These are phyloP conservation scores for Pseudopyricularia cyperi DNA, from an alignment of 2,329 filamentous ascomycete species.

Conservation along the genomic window DNA sequence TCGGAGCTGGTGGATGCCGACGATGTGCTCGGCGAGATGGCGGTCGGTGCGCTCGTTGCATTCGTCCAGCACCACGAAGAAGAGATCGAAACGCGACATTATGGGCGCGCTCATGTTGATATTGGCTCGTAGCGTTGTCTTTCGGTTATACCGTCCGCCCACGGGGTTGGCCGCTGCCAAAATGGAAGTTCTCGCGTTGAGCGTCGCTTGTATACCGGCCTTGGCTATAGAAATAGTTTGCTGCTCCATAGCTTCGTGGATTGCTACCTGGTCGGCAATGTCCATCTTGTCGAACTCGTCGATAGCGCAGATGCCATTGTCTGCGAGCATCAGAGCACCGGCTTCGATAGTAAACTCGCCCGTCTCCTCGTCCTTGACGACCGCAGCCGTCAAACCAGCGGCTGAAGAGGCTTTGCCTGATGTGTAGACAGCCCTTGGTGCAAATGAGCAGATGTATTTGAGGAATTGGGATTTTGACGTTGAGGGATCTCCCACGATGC, in stretches of 20 bases:
- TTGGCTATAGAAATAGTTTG: slow-evolving; percentile 99
- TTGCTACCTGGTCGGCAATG: slow-evolving; percentile 89
- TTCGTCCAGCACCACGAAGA: slow-evolving; percentile 95
- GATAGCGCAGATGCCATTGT: slow-evolving; percentile 95
- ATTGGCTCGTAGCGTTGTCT: slow-evolving; percentile 82
- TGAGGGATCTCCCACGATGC: slow-evolving; percentile 91
- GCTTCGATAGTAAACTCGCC: slow-evolving; percentile 98
- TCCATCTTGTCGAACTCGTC: slow-evolving; percentile 99
- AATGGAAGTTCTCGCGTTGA: slow-evolving; percentile 91
- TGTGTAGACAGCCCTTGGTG: slow-evolving; percentile 94
- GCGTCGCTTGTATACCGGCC: slow-evolving; percentile 91
- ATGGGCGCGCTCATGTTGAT: slow-evolving; percentile 99
- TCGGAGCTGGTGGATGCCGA: slow-evolving; percentile 81
- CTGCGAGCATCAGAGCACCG: slow-evolving; percentile 90
- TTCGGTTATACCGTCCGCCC: slow-evolving; percentile 92
- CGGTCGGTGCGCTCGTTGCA: slow-evolving; percentile 88
- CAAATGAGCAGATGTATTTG: slow-evolving; percentile 93
- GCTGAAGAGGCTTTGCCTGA: slow-evolving; percentile 96
- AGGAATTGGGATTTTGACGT: slow-evolving; percentile 97
- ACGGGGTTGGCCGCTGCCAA: slow-evolving; percentile 94
- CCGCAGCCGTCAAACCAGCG: slow-evolving; percentile 90
- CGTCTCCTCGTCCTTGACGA: slow-evolving; percentile 96
- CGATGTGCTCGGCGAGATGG: slow-evolving; percentile 87
- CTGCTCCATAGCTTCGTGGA: slow-evolving; percentile 99
- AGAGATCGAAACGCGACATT: slow-evolving; percentile 98